Percentiles rank a stretch among this genome's conserved stretches.
Evolutionary conservation across 306 rosid genomes (phyloP).

Genomic region (Corylus americana): DNA sequence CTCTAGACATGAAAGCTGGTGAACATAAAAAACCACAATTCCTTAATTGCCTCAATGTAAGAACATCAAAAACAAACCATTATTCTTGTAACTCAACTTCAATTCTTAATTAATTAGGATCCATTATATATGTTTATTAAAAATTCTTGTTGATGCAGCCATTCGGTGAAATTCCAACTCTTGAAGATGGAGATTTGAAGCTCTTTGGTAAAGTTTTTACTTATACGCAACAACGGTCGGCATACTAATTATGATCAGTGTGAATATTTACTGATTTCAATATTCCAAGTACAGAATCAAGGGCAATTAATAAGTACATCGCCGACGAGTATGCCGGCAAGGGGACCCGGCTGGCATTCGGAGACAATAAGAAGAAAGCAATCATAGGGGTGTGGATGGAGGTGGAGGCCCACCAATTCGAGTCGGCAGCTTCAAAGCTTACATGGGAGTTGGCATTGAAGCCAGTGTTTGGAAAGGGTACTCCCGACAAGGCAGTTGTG

Average conservation of each 20-base stretch:
- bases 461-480: slow-evolving; percentile 28
- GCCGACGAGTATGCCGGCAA: slow-evolving; percentile 41
- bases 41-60: slow-evolving; percentile 54
- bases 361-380: slow-evolving; percentile 53
- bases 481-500: slow-evolving; percentile 39
- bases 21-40: slow-evolving; percentile 60
- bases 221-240: not conserved
- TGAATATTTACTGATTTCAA: not conserved
- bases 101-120: too few relatives aligned
- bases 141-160: slow-evolving; percentile 44
- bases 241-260: not conserved
- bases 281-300: slow-evolving; percentile 49
- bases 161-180: slow-evolving; percentile 76
- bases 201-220: slow-evolving; percentile 45
- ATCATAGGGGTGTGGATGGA: slow-evolving; percentile 42
- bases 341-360: slow-evolving; percentile 44
- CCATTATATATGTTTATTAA: too few relatives aligned
- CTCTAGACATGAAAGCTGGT: slow-evolving; percentile 37
- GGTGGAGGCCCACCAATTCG: slow-evolving; percentile 56
- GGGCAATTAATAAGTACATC: slow-evolving; percentile 61
- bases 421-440: slow-evolving; percentile 53
- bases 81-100: not conserved
- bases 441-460: slow-evolving; percentile 42
- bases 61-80: not conserved
- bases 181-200: slow-evolving; percentile 61